These are phyloP conservation scores for Eucalyptus tenuipes DNA, from an alignment of 345 rosid species.

Conservation along the genomic window DNA sequence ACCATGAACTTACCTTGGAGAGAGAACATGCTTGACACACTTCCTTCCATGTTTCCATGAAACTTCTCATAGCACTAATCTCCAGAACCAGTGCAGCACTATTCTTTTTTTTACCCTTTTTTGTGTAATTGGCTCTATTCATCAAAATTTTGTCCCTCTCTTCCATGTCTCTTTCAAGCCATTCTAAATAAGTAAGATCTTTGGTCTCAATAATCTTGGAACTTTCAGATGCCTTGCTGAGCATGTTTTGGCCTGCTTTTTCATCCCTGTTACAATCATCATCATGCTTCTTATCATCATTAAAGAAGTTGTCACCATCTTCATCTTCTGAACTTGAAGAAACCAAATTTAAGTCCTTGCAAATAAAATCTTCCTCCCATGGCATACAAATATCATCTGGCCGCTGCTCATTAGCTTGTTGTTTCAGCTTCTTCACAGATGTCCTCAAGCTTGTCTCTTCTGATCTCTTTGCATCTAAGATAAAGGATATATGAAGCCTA, in stretches of 20 bases:
- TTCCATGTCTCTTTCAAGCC: constrained; percentile 10
- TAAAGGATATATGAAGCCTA: constrained; percentile 3
- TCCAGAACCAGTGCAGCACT: constrained; percentile 22
- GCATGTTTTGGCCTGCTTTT: neutral
- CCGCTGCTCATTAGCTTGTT: neutral
- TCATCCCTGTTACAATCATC: neutral
- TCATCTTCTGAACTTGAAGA: constrained; percentile 63
- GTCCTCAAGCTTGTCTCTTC: neutral
- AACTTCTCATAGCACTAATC: constrained; percentile 25
- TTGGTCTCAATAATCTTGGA: constrained; percentile 27
- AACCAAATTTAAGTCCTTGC: constrained; percentile 54
- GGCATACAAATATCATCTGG: neutral
- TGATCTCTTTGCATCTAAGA: neutral
- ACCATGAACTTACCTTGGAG: constrained; percentile 24
- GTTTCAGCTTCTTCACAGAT: neutral
- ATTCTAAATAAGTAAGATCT: constrained; percentile 21
- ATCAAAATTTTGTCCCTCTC: constrained; percentile 6
- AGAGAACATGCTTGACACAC: constrained; percentile 36
- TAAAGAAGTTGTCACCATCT: constrained; percentile 19
- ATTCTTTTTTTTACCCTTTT: neutral
- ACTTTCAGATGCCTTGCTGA: neutral
- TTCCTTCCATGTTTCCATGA: constrained; percentile 67
- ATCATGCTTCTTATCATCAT: constrained; percentile 10
- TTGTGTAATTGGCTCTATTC: constrained; percentile 8
- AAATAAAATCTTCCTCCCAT: constrained; percentile 27